Evolutionary conservation across 2,329 filamentous ascomycete genomes (phyloP), one percentile per base, ranked within the genome.

Genomic region (Venturia effusa): DNA sequence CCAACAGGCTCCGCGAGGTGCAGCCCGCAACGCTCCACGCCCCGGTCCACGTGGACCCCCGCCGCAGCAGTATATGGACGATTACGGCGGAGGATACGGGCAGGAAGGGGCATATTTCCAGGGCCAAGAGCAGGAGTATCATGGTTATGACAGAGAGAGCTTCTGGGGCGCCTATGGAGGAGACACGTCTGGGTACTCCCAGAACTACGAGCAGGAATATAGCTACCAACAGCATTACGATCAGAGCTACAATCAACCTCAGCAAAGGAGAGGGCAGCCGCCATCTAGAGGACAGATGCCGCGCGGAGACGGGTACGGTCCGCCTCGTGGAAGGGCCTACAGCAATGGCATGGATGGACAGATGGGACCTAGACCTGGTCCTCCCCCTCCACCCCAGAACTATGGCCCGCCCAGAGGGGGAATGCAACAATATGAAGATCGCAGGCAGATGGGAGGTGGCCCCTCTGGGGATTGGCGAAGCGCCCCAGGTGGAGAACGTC

Each of bases 21-120:
- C 64, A 59, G 30, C 66, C 62, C 70, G 63, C 67, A 67, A 68
- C 71, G 40, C 65, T 61, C 32, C 63, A 61, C 62, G 54, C 19
- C 22, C 34, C 19, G 37, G 30, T 30, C 51, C 51, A 40, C 45
- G 61, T 37, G 48, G 61, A 13, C 45, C 61, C 8, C 61, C 43
- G 4, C 48, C 45, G 3, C 45, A 40, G 17, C 61, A 63, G 1
- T 51, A 63, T 10, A 32, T 30, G 4, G 22, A 43, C 5, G 34
- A 40, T 10, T 30, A 43, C 32, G 30, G 27, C 19, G 32, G 51
- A 17, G 32, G 51, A 17, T 57, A 61, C 19, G 61, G 43, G n/a
- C 55, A 34, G 22, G 34, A 40, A 15, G 34, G 34, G 11, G 30
- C 54, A 40, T 19, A 64, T 19, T 41, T 39, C 22, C 45, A 40